Percentiles rank a stretch among this genome's conserved stretches.
Evolutionary conservation across 176 grass and related monocot species (phyloP).

Genomic region (Dendrocalamus sinicus): DNA sequence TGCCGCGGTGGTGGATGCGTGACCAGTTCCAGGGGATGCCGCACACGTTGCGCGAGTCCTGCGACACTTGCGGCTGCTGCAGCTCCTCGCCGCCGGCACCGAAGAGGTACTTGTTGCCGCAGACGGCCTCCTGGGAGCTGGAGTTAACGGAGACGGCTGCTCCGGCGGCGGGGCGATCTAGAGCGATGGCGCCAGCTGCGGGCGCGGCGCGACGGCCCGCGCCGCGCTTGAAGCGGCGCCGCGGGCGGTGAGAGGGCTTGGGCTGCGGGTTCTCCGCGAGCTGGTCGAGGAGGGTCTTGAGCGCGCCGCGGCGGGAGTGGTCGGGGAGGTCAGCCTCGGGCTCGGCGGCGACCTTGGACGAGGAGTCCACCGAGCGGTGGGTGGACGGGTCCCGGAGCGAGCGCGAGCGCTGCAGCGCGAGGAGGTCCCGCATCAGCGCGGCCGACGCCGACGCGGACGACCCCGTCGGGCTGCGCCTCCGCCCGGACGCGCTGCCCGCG

Average conservation of each 20-base stretch:
- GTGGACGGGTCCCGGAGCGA: slow-evolving; percentile 85
- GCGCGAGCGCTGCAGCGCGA: slow-evolving; percentile 75
- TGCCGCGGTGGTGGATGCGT: slow-evolving; percentile 87
- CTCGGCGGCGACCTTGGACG: slow-evolving; percentile 59
- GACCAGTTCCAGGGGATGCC: slow-evolving; percentile 99
- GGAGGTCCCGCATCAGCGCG: slow-evolving; percentile 80
- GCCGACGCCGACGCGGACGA: slow-evolving; percentile 46
- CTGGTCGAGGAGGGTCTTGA: slow-evolving; percentile 77
- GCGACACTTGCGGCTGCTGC: slow-evolving; percentile 43
- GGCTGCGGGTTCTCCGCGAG: slow-evolving; percentile 53
- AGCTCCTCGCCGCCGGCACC: slow-evolving; percentile 44
- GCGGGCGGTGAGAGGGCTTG: slow-evolving; percentile 42
- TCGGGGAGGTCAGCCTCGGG: slow-evolving; percentile 47
- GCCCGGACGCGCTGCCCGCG: slow-evolving; percentile 37
- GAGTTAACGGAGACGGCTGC: slow-evolving; percentile 53
- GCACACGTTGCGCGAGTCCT: slow-evolving; percentile 67
- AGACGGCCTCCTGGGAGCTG: slow-evolving; percentile 69
- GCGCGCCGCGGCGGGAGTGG: slow-evolving; percentile 32
- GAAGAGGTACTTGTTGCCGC: slow-evolving; percentile 61
- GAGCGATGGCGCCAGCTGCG: neutral
- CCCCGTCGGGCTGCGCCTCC: slow-evolving; percentile 50
- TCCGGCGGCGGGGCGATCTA: slow-evolving; percentile 40
- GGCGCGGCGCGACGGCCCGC: slow-evolving; percentile 28
- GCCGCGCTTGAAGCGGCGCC: slow-evolving; percentile 50
- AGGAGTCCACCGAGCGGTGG: slow-evolving; percentile 71